Conservation (phyloP, 192 early-diverging fungal genomes). For the Irineochytrium annulatum region DNA sequence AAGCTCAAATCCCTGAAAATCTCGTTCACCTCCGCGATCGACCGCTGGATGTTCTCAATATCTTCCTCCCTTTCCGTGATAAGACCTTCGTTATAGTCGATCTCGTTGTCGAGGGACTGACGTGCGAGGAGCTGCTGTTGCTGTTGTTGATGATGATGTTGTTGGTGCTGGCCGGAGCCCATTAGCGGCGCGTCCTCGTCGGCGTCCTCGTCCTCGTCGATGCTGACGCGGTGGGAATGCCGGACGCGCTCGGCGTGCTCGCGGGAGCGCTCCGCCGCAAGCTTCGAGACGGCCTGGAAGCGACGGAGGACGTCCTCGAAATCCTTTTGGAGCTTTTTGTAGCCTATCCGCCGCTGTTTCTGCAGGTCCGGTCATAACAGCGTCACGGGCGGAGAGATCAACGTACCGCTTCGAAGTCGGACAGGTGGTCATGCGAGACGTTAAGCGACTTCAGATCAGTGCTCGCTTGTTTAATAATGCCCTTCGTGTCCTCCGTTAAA, state of each 20-base stretch:
- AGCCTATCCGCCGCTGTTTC: slow-evolving; percentile 76
- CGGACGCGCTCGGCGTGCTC: too few species aligned
- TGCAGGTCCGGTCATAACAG: slow-evolving; percentile 16
- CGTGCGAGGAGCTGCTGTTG: slow-evolving; percentile 14
- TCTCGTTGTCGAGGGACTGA: slow-evolving; percentile 77
- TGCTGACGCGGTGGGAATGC: too few species aligned
- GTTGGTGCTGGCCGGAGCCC: slow-evolving; percentile 50
- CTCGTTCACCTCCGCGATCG: slow-evolving; percentile 92
- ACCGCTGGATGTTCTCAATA: slow-evolving; percentile 86
- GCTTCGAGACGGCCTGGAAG: slow-evolving; percentile 81
- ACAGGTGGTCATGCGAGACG: too few species aligned
- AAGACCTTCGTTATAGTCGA: slow-evolving; percentile 90
- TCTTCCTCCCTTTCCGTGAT: slow-evolving; percentile 94
- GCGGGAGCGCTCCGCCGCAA: slow-evolving; percentile 77
- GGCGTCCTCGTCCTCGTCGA: slow-evolving; percentile 35
- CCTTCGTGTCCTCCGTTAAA: slow-evolving; percentile 76
- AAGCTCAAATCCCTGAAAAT: slow-evolving; percentile 95
- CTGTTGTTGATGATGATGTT: too few species aligned
- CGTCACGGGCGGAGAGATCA: neutral
- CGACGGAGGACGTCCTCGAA: slow-evolving; percentile 87
- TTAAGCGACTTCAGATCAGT: slow-evolving; percentile 72
- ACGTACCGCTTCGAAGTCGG: slow-evolving; percentile 27
- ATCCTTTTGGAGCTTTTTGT: slow-evolving; percentile 92
- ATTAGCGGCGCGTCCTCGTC: slow-evolving; percentile 64
- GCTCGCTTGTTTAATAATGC: slow-evolving; percentile 74